Evolutionary conservation across 192 early-diverging fungal genomes (phyloP), one percentile per base, ranked within the genome.

Genomic region (Thamnidium elegans): DNA sequence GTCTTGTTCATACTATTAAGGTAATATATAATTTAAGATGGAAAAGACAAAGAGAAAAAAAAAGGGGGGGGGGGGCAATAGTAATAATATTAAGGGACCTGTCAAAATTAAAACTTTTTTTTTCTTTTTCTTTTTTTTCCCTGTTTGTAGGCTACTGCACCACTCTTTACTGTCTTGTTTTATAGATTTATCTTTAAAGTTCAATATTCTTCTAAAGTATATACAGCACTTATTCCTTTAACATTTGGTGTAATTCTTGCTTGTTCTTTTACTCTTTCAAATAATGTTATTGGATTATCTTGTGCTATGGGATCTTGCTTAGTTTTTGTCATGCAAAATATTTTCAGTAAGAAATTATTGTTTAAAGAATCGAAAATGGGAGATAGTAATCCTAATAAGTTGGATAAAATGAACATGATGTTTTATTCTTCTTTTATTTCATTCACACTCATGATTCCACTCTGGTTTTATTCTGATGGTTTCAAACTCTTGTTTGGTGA

Each of bases 1-100:
- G 85, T 47, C 85, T 94, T 68, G 86, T 92, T 14, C 94, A 96
- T 56, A 96, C 94, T 3, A 88, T 96, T 65, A 95, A 95, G 86
- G 92, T 94, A 76, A 73, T 15, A 9, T 26, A 26, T 26, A 26
- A 26, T 26, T 26, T 26, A 26, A 26, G 26, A 36, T n/a, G 34
- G 4, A 10, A 56, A 32, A 30, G 1, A 6, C 0, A 43, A 50
- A 36, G 19, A 19, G 7, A n/a, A 34, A 15, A n/a, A 26, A 26
- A 10, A 26, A 19, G 13, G 20, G 11, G 21, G 13, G 10, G 55
- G 30, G 32, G 14, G 50, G 30, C 30, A 19, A 8, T n/a, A 13
- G 31, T 23, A 30, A 62, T 32, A 15, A 8, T 34, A 46, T 26
- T 26, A 51, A 7, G 17, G 17, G 19, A 34, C 15, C 7, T n/a